Evolutionary conservation across 257 asterid species (phyloP), one percentile per base, ranked within the genome.

Genomic region (Solanum virginianum): DNA sequence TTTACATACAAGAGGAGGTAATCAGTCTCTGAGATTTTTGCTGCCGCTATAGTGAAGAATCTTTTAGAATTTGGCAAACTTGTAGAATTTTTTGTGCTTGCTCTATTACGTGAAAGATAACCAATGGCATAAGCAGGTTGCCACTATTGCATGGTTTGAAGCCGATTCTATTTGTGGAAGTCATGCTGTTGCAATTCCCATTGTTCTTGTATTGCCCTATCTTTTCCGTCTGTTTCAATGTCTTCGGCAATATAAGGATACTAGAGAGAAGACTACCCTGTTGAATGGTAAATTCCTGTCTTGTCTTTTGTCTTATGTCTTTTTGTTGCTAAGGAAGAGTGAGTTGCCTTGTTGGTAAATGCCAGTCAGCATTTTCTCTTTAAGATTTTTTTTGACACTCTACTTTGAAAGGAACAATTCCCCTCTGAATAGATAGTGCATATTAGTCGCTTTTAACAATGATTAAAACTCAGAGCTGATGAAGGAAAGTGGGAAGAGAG

Each of bases 61-160:
- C 18, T 55, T 59, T 22, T 51, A 86, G 68, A 29, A 41, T 68
- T n/a, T 66, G 32, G 47, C 80, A 47, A 32, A 51, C 57, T 59
- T 51, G 57, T 85, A 20, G 51, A 80, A 29, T 22, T 91, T 86
- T 75, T 87, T 80, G 56, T 63, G 84, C 86, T 75, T 86, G 85
- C 83, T 80, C 81, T 85, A 63, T 81, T 86, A 18, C 85, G 69
- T 90, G 82, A 86, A 81, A 84, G 68, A 66, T 74, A 47, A 83
- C 87, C 87, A 51, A 63, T 86, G 22, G 59, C 84, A 56, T 83
- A 59, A 90, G 92, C 93, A 97, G 99, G 99, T 95, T 85, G 99
- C 99, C 63, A 94, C 99, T 51, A 97, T 97, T 82, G 99, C 99
- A 72, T 97, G 99, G 99, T 95, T 97, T 90, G 99, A 97, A 88